These are phyloP conservation scores for Candida anglica DNA, from an alignment of 805 yeast species.

Conservation along the genomic window DNA sequence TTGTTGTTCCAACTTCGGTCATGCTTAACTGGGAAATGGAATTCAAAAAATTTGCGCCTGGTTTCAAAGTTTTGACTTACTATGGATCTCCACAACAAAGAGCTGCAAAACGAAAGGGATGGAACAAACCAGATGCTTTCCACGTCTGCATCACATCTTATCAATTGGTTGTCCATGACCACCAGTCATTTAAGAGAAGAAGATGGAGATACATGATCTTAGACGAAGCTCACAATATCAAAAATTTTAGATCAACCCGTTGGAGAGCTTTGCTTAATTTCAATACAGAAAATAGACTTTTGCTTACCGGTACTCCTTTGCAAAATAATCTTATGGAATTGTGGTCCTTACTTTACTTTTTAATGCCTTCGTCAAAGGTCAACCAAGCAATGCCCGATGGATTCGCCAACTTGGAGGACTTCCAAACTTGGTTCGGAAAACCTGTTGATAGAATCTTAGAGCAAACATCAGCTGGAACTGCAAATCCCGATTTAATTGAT, in stretches of 20 bases:
- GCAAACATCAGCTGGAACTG: conserved; percentile 40
- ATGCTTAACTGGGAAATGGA: conserved; percentile 99
- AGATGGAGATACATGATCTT: conserved; percentile 95
- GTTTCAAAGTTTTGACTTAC: conserved; percentile 90
- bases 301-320: conserved; percentile 94
- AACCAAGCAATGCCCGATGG: conserved; percentile 84
- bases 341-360: conserved; percentile 91
- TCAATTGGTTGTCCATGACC: conserved; percentile 97
- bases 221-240: conserved; percentile 98
- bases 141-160: conserved; percentile 97
- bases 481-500: conserved; percentile 38
- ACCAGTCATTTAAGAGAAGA: conserved; percentile 85
- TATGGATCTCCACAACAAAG: conserved; percentile 97
- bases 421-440: conserved; percentile 98
- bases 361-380: conserved; percentile 87
- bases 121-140: conserved; percentile 95
- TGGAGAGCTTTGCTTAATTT: conserved; percentile 96
- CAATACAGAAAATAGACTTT: conserved; percentile 81
- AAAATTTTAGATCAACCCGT: conserved; percentile 91
- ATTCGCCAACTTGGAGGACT: conserved; percentile 92
- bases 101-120: conserved; percentile 91
- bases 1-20: conserved; percentile 96
- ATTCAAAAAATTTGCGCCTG: conserved; percentile 96
- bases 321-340: conserved; percentile 93
- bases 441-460: conserved; percentile 94